Evolutionary conservation across 192 early-diverging fungal species (phyloP).

Genomic region (Coemansia sp.): DNA sequence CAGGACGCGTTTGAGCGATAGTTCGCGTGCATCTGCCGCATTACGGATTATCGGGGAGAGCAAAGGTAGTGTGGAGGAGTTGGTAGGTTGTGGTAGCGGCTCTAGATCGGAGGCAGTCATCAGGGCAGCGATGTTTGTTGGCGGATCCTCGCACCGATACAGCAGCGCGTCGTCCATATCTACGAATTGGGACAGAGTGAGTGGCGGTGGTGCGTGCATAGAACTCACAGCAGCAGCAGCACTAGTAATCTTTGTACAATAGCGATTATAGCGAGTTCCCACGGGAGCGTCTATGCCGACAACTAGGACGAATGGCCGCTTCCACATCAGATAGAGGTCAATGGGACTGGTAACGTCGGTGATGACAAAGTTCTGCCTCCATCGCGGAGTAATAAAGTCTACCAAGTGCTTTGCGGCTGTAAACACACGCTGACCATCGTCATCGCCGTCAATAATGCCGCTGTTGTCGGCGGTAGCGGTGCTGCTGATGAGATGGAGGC

Average conservation of each 20-base stretch:
- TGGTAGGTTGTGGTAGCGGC: background rate
- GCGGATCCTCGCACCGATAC: slow-evolving; percentile 40
- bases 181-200: slow-evolving; percentile 64
- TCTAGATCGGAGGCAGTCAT: background rate
- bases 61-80: background rate
- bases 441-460: background rate
- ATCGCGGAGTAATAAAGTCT: slow-evolving; percentile 72
- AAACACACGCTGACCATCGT: slow-evolving; percentile 57
- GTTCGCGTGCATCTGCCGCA: slow-evolving; percentile 11
- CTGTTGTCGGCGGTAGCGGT: background rate
- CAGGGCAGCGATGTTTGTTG: background rate
- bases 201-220: background rate
- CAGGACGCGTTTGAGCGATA: slow-evolving; percentile 36
- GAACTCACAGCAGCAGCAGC: no score
- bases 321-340: slow-evolving; percentile 63
- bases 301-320: slow-evolving; percentile 80
- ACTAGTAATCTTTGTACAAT: slow-evolving; percentile 37
- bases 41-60: slow-evolving; percentile 33
- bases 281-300: slow-evolving; percentile 86
- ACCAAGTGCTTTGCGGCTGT: slow-evolving; percentile 61
- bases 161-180: slow-evolving; percentile 57
- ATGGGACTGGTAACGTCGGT: slow-evolving; percentile 60
- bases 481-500: slow-evolving; percentile 11
- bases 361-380: slow-evolving; percentile 76
- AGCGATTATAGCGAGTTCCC: slow-evolving; percentile 67